These are phyloP conservation scores for Acmispon strigosus DNA, from an alignment of 306 rosid species.

Conservation along the genomic window DNA sequence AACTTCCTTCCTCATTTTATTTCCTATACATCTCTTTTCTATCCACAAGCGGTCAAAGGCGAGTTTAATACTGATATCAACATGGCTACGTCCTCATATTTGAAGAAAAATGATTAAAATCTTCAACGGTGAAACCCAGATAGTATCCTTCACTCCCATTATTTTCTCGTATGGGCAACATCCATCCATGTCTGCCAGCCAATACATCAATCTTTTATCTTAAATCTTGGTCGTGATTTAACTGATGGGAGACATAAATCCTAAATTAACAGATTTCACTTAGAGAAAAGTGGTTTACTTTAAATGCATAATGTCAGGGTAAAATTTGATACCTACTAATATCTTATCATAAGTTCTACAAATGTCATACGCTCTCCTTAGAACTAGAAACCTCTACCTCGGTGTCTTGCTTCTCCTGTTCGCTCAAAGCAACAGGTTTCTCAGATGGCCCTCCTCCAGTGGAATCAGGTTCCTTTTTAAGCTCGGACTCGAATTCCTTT, in stretches of 20 bases:
- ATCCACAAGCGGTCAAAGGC: not conserved
- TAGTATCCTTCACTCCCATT: not conserved
- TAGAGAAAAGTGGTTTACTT: conserved; percentile 13
- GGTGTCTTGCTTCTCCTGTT: conserved; percentile 56
- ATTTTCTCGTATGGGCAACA: not conserved
- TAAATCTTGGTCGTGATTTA: not conserved
- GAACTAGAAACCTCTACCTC: conserved; percentile 60
- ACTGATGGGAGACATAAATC: not conserved
- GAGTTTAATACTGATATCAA: not conserved
- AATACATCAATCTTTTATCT: not conserved
- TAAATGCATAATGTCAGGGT: not conserved
- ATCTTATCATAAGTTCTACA: not conserved
- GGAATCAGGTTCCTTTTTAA: conserved; percentile 67
- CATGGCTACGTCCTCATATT: too few relatives aligned
- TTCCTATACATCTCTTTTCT: not conserved
- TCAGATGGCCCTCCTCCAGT: conserved; percentile 32
- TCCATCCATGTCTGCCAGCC: not conserved
- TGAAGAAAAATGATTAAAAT: not conserved
- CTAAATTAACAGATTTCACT: conserved; percentile 11
- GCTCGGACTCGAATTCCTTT: conserved; percentile 90
- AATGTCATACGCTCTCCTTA: conserved; percentile 59
- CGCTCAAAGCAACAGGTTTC: conserved; percentile 33
- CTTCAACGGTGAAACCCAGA: not conserved
- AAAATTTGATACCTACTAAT: conserved; percentile 15
- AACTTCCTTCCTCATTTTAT: not conserved